Evolutionary conservation across 495 filamentous ascomycete species (phyloP).

Genomic region (Xylaria sp.): DNA sequence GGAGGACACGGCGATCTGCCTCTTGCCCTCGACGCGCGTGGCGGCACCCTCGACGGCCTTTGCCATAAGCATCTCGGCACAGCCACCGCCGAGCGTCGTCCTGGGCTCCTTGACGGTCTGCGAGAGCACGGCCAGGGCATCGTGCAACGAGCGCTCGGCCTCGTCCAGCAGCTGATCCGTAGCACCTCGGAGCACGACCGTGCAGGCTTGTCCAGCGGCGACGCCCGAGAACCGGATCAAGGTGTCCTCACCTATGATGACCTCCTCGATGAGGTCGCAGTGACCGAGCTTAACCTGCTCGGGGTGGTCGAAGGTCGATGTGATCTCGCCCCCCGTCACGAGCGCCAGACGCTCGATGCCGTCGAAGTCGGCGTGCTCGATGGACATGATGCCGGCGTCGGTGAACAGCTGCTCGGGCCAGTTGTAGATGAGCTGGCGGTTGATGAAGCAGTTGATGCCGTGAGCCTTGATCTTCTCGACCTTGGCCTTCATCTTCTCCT

Average conservation of each 20-base stretch:
- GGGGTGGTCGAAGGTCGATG: conserved; percentile 97
- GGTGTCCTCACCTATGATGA: conserved; percentile 97
- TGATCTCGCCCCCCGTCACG: conserved; percentile 96
- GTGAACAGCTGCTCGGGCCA: conserved; percentile 99
- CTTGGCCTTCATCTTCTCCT: conserved; percentile 99
- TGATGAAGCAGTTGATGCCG: conserved; percentile 99
- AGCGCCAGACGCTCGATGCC: conserved; percentile 94
- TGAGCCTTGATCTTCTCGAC: conserved; percentile 98
- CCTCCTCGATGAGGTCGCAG: conserved; percentile 95
- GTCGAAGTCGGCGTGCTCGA: conserved; percentile 99
- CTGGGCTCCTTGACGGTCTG: conserved; percentile 95
- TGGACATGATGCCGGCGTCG: conserved; percentile 96
- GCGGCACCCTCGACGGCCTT: conserved; percentile 96
- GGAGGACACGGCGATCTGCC: conserved; percentile 87
- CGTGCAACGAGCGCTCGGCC: conserved; percentile 93
- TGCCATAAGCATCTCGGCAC: conserved; percentile 98
- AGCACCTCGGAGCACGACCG: conserved; percentile 93
- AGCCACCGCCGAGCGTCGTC: conserved; percentile 93
- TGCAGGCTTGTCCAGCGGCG: conserved; percentile 92
- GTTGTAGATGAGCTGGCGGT: conserved; percentile 99
- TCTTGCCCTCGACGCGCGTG: conserved; percentile 94
- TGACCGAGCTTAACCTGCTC: conserved; percentile 95
- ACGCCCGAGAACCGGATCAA: conserved; percentile 97
- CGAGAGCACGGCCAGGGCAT: conserved; percentile 94
- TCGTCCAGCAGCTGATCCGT: conserved; percentile 97